Evolutionary conservation across 768 basidiomycete species (phyloP).

Genomic region (Mrakia gelida): DNA sequence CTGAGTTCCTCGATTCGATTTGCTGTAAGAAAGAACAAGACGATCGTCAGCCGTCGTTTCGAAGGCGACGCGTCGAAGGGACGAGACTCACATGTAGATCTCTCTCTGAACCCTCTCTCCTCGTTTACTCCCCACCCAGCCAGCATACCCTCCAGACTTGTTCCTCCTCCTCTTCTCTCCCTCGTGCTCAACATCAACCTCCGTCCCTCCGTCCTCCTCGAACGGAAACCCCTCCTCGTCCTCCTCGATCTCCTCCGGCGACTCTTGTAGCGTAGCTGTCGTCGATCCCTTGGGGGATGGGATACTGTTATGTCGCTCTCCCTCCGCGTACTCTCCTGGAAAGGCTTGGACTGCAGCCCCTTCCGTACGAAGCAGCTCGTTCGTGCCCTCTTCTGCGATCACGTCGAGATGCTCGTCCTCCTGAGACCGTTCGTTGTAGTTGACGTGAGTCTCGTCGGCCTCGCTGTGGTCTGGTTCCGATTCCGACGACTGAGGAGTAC

Average conservation of each 20-base stretch:
- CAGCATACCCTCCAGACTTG: conserved; percentile 13
- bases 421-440: background rate
- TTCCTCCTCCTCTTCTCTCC: background rate
- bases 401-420: conserved; percentile 19
- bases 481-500: too few species aligned
- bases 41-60: background rate
- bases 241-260: conserved; percentile 11
- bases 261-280: background rate
- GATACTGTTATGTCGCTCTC: conserved; percentile 12
- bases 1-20: conserved; percentile 12
- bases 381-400: conserved; percentile 14
- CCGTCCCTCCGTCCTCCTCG: background rate
- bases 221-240: background rate
- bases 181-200: conserved; percentile 26
- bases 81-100: conserved; percentile 29
- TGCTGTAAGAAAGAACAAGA: background rate
- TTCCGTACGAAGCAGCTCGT: conserved; percentile 25
- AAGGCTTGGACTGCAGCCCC: conserved; percentile 14
- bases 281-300: background rate
- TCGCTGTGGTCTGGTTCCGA: too few species aligned
- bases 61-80: background rate
- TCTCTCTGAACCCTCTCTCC: conserved; percentile 31
- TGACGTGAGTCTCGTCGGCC: background rate
- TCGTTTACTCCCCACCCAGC: conserved; percentile 30
- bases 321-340: conserved; percentile 12